These are phyloP conservation scores for Pelargonium citronellum DNA, from an alignment of 441 rosid species.

Conservation along the genomic window DNA sequence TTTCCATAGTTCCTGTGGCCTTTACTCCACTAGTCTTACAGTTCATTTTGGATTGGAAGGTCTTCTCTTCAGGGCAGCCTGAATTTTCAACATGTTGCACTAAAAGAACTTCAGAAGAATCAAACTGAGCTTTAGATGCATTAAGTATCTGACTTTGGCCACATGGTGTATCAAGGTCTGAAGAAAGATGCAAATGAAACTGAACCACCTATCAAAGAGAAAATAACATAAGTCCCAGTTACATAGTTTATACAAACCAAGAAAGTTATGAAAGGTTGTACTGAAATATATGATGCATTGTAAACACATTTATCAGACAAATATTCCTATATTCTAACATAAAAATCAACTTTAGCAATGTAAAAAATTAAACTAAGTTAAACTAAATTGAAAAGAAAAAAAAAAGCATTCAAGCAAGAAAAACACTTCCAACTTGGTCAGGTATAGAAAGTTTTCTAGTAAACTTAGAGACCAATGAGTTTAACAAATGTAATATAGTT, in stretches of 20 bases:
- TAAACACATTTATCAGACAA: not conserved
- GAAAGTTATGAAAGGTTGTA: not conserved
- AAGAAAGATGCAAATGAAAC: slow-evolving; percentile 38
- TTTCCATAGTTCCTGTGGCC: slow-evolving; percentile 14
- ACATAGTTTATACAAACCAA: slow-evolving; percentile 2
- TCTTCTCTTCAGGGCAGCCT: slow-evolving; percentile 19
- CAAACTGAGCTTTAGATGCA: slow-evolving; percentile 17
- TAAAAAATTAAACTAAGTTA: not conserved
- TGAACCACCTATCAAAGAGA: slow-evolving; percentile 35
- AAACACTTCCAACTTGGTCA: not conserved
- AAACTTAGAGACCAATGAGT: not conserved
- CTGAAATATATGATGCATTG: not conserved
- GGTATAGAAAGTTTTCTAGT: not conserved
- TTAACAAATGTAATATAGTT: not conserved
- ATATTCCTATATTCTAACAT: not conserved
- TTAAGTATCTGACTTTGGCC: slow-evolving; percentile 21
- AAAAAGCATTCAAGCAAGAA: not conserved
- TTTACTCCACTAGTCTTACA: slow-evolving; percentile 12
- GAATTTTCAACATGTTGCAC: slow-evolving; percentile 25
- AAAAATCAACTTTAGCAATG: not conserved
- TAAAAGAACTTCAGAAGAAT: slow-evolving; percentile 15
- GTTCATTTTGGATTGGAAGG: slow-evolving; percentile 14
- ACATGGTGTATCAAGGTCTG: slow-evolving; percentile 27
- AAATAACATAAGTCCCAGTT: slow-evolving; percentile 9
- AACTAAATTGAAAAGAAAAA: not conserved